Evolutionary conservation across 371 early-diverging fungal genomes (phyloP).

Genomic region (Cokeromyces recurvatus): DNA sequence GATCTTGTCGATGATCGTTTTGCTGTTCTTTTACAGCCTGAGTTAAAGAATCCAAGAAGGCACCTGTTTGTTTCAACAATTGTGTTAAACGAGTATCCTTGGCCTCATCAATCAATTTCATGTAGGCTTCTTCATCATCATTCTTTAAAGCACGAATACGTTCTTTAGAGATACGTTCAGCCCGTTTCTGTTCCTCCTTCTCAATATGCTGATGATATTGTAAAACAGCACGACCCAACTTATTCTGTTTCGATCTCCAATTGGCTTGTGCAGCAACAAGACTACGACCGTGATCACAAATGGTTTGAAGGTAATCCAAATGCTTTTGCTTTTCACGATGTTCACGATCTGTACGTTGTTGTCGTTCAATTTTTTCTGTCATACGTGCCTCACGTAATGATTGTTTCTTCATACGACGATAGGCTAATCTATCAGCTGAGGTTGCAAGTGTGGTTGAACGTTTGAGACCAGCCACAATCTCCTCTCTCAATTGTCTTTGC

Average conservation of each 20-base stretch:
- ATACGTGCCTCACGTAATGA: slow-evolving; percentile 84
- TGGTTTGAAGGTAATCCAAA: slow-evolving; percentile 68
- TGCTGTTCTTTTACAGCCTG: slow-evolving; percentile 72
- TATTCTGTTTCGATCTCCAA: slow-evolving; percentile 55
- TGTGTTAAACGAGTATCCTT: slow-evolving; percentile 95
- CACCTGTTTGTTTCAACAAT: slow-evolving; percentile 85
- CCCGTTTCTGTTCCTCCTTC: slow-evolving; percentile 88
- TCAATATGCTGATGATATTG: slow-evolving; percentile 79
- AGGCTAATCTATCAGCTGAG: slow-evolving; percentile 72
- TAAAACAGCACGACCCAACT: slow-evolving; percentile 76
- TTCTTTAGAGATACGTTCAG: slow-evolving; percentile 82
- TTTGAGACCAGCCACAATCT: slow-evolving; percentile 65
- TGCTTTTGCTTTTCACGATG: slow-evolving; percentile 83
- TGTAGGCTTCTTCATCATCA: slow-evolving; percentile 96
- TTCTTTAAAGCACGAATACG: slow-evolving; percentile 92
- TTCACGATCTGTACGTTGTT: slow-evolving; percentile 86
- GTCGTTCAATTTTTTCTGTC: slow-evolving; percentile 88
- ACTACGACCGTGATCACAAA: slow-evolving; percentile 78
- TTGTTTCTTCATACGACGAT: slow-evolving; percentile 86
- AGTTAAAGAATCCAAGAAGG: slow-evolving; percentile 78
- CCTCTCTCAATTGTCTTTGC: slow-evolving; percentile 79
- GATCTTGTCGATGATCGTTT: slow-evolving; percentile 36
- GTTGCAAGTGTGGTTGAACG: slow-evolving; percentile 74
- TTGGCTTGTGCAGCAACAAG: slow-evolving; percentile 59
- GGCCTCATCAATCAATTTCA: slow-evolving; percentile 90